These are phyloP conservation scores for Tuber microsphaerosporum DNA, from an alignment of 495 filamentous ascomycete species.

Conservation along the genomic window DNA sequence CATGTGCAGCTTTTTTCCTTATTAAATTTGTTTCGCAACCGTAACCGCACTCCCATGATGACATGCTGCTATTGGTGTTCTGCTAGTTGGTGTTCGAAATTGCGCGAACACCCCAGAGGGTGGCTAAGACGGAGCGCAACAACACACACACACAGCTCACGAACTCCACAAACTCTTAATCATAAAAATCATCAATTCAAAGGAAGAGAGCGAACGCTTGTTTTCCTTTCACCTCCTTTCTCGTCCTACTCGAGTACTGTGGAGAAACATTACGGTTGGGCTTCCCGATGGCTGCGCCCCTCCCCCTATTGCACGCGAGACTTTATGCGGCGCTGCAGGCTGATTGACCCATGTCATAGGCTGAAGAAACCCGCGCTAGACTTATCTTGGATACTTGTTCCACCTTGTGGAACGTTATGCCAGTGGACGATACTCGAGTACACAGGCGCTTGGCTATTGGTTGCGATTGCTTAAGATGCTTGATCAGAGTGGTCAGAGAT, in stretches of 20 bases:
- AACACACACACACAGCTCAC: neutral
- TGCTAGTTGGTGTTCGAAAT: neutral
- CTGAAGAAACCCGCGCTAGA: neutral
- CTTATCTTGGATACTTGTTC: neutral
- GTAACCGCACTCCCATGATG: neutral
- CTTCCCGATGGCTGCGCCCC: neutral
- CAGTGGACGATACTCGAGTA: too few species aligned
- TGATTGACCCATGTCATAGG: neutral
- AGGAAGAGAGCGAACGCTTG: neutral
- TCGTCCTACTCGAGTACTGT: neutral
- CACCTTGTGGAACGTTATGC: neutral
- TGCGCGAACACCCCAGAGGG: neutral
- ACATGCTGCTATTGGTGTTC: neutral
- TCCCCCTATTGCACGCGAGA: neutral
- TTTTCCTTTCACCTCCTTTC: neutral
- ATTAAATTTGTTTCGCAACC: neutral
- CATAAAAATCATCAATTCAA: neutral
- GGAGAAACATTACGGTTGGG: neutral
- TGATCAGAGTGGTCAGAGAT: too few species aligned
- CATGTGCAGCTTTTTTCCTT: neutral
- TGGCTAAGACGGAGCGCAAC: neutral
- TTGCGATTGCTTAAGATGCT: neutral
- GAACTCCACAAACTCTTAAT: neutral
- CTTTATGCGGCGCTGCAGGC: neutral
- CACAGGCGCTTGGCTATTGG: neutral